Conservation (phyloP, 2,329 filamentous ascomycete species). For the Nigrospora sphaerica region DNA sequence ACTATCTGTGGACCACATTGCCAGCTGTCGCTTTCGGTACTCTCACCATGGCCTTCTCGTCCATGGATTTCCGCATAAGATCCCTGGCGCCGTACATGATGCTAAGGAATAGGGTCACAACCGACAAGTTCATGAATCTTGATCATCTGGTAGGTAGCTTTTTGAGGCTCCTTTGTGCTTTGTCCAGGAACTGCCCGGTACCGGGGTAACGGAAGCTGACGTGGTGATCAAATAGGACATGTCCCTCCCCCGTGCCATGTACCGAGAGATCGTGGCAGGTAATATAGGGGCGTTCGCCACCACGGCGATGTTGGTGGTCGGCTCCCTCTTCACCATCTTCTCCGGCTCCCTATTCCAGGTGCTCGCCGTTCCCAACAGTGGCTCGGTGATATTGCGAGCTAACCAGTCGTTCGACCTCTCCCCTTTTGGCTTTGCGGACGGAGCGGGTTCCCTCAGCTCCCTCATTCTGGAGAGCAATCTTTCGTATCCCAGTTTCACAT, state of each 20-base stretch:
- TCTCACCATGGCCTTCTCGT: neutral
- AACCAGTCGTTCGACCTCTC: conserved; percentile 15
- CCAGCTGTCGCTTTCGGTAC: neutral
- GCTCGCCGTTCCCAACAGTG: neutral
- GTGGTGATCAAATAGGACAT: neutral
- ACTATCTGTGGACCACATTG: conserved; percentile 8
- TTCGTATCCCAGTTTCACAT: conserved; percentile 28
- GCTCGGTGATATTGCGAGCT: neutral
- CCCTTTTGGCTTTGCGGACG: conserved; percentile 1
- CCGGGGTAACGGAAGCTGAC: neutral
- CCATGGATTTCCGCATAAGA: neutral
- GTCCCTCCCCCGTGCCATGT: neutral
- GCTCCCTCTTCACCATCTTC: conserved; percentile 5
- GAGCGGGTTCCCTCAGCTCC: conserved; percentile 13
- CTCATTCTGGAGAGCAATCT: conserved; percentile 26
- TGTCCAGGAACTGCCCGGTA: no score
- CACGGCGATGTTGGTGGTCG: neutral
- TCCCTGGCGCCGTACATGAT: conserved; percentile 1
- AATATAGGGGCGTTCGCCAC: conserved; percentile 1
- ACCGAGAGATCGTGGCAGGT: neutral
- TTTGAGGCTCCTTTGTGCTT: neutral
- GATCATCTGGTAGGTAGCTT: conserved; percentile 1
- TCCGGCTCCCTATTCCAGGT: conserved; percentile 3
- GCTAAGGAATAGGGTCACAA: neutral
- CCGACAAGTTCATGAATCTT: neutral